Base-by-base conservation (phyloP, 1,284 basidiomycete genomes). In the Austropuccinia psidii region DNA sequence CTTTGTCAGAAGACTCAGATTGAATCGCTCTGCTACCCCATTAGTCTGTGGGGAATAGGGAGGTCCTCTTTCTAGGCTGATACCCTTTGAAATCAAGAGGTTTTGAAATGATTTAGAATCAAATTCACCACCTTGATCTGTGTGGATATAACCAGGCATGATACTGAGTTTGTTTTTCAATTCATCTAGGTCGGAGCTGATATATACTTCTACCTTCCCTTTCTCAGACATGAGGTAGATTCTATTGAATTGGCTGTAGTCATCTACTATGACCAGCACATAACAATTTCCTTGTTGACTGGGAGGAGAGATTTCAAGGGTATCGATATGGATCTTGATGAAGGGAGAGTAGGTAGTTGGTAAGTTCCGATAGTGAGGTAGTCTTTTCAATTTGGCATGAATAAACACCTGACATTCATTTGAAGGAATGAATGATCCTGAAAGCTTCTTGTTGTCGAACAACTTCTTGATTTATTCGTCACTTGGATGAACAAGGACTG, bases 71-170 rank as follows among this genome's bases (percentile, higher is more conserved):
- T 33, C 27, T n/a, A n/a, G n/a, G n/a, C n/a, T n/a, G n/a, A n/a
- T n/a, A n/a, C n/a, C n/a, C n/a, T n/a, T n/a, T 9, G 4, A 21
- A 5, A 19, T 13, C 24, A 9, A 41, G 24, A 21, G 6, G 19
- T 27, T 7, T 31, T 11, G 33, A 21, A 11, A 66, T 29, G 29
- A 19, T 47, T 17, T 43, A 27, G 7, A 47, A 49, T 15, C 9
- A 35, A 47, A 66, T 66, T 66, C 62, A 27, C 45, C 45, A 29
- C 62, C 62, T 29, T 24, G 15, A 33, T 66, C 41, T 8, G 50
- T 54, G 7, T 68, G 47, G 9, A 68, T 8, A 9, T 37, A 39
- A 2, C 24, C 29, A 17, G 50, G 47, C 4, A 21, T 35, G 11
- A 21, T 62, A 13, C 27, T 29, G 2, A 21, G 11, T 24, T 55